A percentile compares a stretch with the other conserved stretches of the same genome.
Conservation (phyloP, 768 basidiomycete species). For the Lyophyllum shimeji region DNA sequence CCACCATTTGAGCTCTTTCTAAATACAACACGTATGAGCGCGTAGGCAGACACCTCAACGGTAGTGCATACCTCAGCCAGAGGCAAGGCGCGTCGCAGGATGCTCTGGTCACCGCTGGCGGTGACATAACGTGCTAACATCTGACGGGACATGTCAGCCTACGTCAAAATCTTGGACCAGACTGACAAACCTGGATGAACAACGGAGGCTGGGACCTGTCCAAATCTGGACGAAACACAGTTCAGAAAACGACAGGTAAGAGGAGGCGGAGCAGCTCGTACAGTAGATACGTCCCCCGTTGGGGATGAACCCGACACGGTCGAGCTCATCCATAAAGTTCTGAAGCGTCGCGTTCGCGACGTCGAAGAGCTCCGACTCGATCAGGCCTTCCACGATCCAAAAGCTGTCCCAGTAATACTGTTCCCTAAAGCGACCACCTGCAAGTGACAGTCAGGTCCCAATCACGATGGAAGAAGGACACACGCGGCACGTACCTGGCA, state of each 20-base stretch:
- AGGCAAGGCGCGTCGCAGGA: constrained; percentile 80
- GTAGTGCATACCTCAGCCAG: constrained; percentile 64
- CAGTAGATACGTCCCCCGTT: constrained; percentile 94
- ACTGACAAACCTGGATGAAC: constrained; percentile 65
- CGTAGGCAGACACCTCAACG: neutral
- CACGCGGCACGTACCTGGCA: constrained; percentile 62
- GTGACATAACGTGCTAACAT: constrained; percentile 89
- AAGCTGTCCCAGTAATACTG: constrained; percentile 76
- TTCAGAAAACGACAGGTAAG: neutral
- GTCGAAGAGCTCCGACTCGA: constrained; percentile 73
- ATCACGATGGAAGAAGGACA: neutral
- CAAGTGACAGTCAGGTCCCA: neutral
- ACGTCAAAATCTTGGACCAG: neutral
- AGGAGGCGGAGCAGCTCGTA: constrained; percentile 27
- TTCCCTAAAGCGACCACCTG: constrained; percentile 75
- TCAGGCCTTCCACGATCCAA: constrained; percentile 88
- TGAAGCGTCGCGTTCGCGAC: constrained; percentile 77
- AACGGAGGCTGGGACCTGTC: constrained; percentile 84
- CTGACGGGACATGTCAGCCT: constrained; percentile 31
- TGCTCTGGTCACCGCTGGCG: constrained; percentile 67
- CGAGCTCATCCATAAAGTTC: constrained; percentile 95
- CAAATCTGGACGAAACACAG: constrained; percentile 50
- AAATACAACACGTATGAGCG: neutral
- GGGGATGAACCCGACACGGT: constrained; percentile 85
- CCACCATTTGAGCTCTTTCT: constrained; percentile 90